Conservation (phyloP, 805 yeast species). For the Tanozyma kutaoensis region DNA sequence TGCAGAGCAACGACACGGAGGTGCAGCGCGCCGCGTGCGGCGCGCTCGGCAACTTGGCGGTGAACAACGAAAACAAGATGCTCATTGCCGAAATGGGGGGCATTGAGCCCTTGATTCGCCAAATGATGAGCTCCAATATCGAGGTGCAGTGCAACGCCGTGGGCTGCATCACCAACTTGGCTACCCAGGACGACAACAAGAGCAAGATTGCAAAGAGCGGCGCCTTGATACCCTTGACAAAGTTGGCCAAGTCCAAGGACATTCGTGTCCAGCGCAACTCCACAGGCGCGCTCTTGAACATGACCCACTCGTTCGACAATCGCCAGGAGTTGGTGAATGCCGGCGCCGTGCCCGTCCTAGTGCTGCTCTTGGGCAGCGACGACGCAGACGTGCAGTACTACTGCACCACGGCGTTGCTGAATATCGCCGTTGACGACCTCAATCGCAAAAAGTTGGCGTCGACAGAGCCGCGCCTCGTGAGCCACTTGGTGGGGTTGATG, state of each 20-base stretch:
- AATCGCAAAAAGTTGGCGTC: slow-evolving; percentile 81
- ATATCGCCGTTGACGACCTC: slow-evolving; percentile 91
- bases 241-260: slow-evolving; percentile 87
- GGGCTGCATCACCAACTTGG: slow-evolving; percentile 95
- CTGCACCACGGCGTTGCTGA: slow-evolving; percentile 93
- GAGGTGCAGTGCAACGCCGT: slow-evolving; percentile 99
- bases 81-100: slow-evolving; percentile 98
- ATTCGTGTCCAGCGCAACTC: slow-evolving; percentile 96
- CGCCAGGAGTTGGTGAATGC: slow-evolving; percentile 94
- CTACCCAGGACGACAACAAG: slow-evolving; percentile 95
- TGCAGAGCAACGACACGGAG: slow-evolving; percentile 83
- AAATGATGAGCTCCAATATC: slow-evolving; percentile 93
- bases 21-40: slow-evolving; percentile 99
- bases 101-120: slow-evolving; percentile 87
- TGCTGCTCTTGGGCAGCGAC: slow-evolving; percentile 66
- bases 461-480: slow-evolving; percentile 85
- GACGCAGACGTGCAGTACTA: slow-evolving; percentile 98
- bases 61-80: slow-evolving; percentile 85
- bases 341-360: slow-evolving; percentile 95
- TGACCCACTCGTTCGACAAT: slow-evolving; percentile 96
- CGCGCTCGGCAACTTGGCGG: slow-evolving; percentile 96
- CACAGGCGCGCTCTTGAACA: slow-evolving; percentile 92
- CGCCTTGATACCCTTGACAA: slow-evolving; percentile 87
- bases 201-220: slow-evolving; percentile 93
- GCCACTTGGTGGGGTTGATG: slow-evolving; percentile 82